Conservation (phyloP, 2,329 filamentous ascomycete genomes). For the Cercospora sp. region DNA sequence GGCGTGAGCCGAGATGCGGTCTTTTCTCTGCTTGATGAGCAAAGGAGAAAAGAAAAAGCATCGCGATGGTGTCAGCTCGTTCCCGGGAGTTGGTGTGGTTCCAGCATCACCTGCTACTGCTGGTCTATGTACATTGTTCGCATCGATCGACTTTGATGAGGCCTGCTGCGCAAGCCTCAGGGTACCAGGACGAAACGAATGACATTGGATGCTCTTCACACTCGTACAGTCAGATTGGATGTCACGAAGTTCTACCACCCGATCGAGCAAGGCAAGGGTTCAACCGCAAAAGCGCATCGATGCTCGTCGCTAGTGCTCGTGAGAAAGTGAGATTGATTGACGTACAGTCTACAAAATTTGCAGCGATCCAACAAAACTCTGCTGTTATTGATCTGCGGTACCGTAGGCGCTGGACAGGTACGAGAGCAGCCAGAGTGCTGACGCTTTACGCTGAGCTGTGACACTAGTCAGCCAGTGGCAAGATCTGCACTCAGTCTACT, state of each 20-base stretch:
- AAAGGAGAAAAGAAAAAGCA: background rate
- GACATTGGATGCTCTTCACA: background rate
- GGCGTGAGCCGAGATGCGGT: conserved; percentile 4
- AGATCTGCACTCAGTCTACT: background rate
- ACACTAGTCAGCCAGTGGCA: conserved; percentile 1
- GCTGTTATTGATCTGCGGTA: conserved; percentile 3
- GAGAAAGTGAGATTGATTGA: background rate
- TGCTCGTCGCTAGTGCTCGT: conserved; percentile 1
- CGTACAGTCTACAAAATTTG: background rate
- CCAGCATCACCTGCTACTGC: background rate
- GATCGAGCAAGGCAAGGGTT: background rate
- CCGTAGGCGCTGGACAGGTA: background rate
- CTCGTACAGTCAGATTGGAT: conserved; percentile 5
- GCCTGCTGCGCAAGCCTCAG: background rate
- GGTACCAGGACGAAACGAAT: background rate
- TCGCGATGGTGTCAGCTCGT: background rate
- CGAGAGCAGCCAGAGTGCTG: background rate
- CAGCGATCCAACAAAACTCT: conserved; percentile 2
- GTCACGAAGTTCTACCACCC: background rate
- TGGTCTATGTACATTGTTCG: background rate
- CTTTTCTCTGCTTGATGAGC: background rate
- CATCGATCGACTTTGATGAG: background rate
- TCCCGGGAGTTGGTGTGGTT: background rate
- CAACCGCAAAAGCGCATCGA: background rate
- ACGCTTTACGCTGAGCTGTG: background rate